Base-by-base conservation (phyloP, 305 asterid species). In the Solanum aculeatissimum region DNA sequence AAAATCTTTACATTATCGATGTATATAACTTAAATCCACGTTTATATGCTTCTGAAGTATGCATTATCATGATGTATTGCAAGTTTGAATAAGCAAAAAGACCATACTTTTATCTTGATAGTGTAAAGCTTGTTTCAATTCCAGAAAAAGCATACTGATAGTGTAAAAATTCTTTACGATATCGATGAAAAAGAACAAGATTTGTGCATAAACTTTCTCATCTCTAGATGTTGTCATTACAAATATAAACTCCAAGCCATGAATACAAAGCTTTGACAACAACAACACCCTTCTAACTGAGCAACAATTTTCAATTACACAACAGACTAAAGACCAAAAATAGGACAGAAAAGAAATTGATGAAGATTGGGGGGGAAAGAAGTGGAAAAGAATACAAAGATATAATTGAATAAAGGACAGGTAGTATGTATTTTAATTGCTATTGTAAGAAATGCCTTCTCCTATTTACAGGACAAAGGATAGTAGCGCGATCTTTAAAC, bases 341-440 rank as follows among this genome's bases (percentile, higher is more conserved):
- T 78, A 53, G 83, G 83, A 32, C 51, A 78, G 51, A 19, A 38
- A 70, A 69, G 77, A 19, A 69, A 69, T 2, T 38, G 29, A 10
- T 69, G 29, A 69, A 69, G 77, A 38, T 58, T 9, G 38, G 51
- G 51, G 49, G 49, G 9, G 11, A 9, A 75, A 53, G 32, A 32
- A 78, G 83, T 19, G 83, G 83, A 54, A 77, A 78, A 53, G 68
- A 78, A 78, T 54, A 78, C 83, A 53, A 71, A 19, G 66, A 79
- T 54, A 79, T 79, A 32, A 79, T 54, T 79, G 83, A 54, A 79
- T 54, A 23, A 32, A 78, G 68, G 83, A 32, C 82, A 53, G 84
- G 83, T 77, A 58, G 85, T 85, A 85, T 84, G 88, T 90, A 88
- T 90, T 86, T 90, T 86, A 85, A 89, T 91, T 86, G 84, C 91